Conservation (phyloP, 371 early-diverging fungal species). For the Blakeslea trispora region DNA sequence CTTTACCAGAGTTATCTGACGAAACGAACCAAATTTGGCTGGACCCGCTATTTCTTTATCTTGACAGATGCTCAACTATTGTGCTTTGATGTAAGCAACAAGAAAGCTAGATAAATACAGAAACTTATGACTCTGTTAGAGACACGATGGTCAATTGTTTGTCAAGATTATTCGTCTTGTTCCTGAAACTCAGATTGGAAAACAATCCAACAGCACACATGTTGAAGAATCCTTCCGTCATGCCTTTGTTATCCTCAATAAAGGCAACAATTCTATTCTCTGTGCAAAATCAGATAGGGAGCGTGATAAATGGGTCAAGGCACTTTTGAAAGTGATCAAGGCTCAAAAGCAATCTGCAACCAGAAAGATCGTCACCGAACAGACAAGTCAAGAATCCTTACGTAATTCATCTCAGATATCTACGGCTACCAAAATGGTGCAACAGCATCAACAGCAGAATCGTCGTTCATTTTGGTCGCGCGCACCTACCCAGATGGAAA, state of each 20-base stretch:
- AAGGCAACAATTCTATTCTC: conserved; percentile 68
- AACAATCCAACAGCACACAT: conserved; percentile 25
- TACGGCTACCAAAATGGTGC: neutral
- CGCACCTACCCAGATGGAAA: conserved; percentile 23
- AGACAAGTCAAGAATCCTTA: neutral
- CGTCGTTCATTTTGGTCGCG: conserved; percentile 40
- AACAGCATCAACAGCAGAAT: conserved; percentile 16
- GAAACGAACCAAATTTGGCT: neutral
- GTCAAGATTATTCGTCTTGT: conserved; percentile 27
- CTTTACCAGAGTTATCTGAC: conserved; percentile 18
- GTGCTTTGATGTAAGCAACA: conserved; percentile 2
- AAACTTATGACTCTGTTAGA: no score
- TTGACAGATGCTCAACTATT: neutral
- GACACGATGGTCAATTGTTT: conserved; percentile 46
- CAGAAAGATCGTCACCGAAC: no score
- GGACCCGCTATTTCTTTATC: neutral
- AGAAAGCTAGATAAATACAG: no score
- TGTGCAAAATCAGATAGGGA: conserved; percentile 86
- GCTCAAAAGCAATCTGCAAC: neutral
- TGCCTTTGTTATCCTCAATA: conserved; percentile 69
- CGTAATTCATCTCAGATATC: neutral
- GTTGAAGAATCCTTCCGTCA: conserved; percentile 60
- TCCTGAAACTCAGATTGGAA: conserved; percentile 52
- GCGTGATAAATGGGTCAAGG: conserved; percentile 84
- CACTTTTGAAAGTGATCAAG: conserved; percentile 29